Base-by-base conservation (phyloP, 2,329 filamentous ascomycete species). In the Endothia cerciana region DNA sequence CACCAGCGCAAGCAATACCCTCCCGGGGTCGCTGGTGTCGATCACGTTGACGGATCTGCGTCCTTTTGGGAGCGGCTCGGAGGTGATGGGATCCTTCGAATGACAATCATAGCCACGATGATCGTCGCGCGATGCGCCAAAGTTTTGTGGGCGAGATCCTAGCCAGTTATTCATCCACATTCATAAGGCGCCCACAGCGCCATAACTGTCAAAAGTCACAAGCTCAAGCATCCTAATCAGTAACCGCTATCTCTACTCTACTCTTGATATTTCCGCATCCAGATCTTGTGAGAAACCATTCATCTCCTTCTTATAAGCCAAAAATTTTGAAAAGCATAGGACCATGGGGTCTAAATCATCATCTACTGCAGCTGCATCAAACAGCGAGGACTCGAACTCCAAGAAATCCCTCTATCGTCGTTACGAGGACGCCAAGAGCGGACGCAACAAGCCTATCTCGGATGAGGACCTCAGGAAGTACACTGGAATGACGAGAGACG, bases 341-440 rank as follows among this genome's bases (percentile, higher is more conserved):
- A n/a, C 30, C 28, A 58, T 58, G 55, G 36, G 22, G 5, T 41
- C n/a, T 4, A 38, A 41, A 41, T 3, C 36, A 41, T 3, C 36
- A 25, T 47, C 57, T 15, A 43, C 28, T 11, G 15, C 6, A 3
- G 4, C 22, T 2, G 56, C n/a, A n/a, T 7, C 56, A 5, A 19
- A 15, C 25, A 45, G 15, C 13, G 43, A 36, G 13, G 58, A 47
- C n/a, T 13, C 41, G 19, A 13, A 10, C 13, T 17, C 41, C 36
- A 65, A 67, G 43, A 67, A 65, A 15, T 72, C 71, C 5, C 68
- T 71, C 57, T 73, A 73, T 55, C 66, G 63, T 22, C 71, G 71
- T 22, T 73, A 67, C 55, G n/a, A 66, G 22, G 70, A 72, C 49
- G 68, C 69, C 61, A 70, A 70, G 22, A 65, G 36, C n/a, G 65